Conservation (phyloP, 2,329 filamentous ascomycete species). For the Cytospora schulzeri region DNA sequence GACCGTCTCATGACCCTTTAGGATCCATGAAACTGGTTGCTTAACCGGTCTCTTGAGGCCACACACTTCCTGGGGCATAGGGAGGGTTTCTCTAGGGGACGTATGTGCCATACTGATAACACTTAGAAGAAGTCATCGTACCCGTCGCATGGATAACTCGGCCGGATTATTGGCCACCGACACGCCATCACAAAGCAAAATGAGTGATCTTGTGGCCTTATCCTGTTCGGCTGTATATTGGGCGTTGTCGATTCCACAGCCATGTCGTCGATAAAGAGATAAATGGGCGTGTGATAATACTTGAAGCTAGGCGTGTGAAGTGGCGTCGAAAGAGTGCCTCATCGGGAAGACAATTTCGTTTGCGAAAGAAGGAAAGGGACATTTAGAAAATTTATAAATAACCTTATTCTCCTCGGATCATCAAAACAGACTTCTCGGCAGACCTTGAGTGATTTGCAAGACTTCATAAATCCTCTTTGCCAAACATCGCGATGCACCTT, state of each 20-base stretch:
- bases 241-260: background rate
- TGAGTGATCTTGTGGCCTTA: background rate
- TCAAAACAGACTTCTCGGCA: background rate
- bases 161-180: background rate
- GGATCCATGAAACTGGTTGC: background rate
- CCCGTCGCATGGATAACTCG: background rate
- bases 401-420: background rate
- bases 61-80: background rate
- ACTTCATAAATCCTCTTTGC: background rate
- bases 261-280: background rate
- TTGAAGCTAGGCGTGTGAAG: background rate
- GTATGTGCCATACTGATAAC: background rate
- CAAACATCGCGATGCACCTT: background rate
- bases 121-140: background rate
- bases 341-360: background rate
- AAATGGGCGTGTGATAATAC: background rate
- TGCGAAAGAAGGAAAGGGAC: background rate
- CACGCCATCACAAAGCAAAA: background rate
- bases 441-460: background rate
- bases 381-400: background rate
- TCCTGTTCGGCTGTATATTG: background rate
- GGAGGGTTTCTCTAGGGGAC: too few relatives aligned
- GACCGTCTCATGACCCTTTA: background rate
- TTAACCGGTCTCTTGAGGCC: background rate
- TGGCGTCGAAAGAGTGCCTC: background rate